phyloP scores from a whole-genome alignment of 257 asterid genomes.

The Plantago ovata region DNA sequence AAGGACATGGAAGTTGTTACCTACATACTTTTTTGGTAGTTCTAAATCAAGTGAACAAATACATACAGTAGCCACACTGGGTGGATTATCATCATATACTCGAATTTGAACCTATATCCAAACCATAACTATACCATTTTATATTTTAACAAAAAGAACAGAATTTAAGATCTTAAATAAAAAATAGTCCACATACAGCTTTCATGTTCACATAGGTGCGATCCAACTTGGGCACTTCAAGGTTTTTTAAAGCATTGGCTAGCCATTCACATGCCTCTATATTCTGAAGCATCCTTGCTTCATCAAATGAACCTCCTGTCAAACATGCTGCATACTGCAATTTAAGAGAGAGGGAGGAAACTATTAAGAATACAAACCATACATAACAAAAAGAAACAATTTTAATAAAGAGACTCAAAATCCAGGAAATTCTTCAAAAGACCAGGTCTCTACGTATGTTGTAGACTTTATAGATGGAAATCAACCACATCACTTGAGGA shows the following conservation, averaged over 20 bases:
- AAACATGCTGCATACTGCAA: conserved; percentile 72
- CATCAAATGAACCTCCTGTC: conserved; percentile 85
- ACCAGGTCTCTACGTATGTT: neutral
- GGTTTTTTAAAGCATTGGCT: conserved; percentile 56
- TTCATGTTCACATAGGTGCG: conserved; percentile 57
- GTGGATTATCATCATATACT: too few species aligned
- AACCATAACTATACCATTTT: neutral
- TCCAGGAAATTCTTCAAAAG: neutral
- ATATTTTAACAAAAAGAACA: neutral
- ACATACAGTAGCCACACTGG: too few species aligned
- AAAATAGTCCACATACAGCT: conserved; percentile 58
- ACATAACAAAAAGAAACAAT: neutral
- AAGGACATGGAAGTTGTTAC: too few species aligned
- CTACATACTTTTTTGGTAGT: too few species aligned
- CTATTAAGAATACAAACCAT: conserved; percentile 16
- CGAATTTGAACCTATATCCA: too few species aligned
- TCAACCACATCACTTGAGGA: too few species aligned
- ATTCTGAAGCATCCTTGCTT: conserved; percentile 78
- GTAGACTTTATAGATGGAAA: too few species aligned
- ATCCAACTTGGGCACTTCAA: conserved; percentile 80
- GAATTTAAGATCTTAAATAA: neutral
- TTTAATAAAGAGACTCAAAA: neutral
- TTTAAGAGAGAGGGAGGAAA: conserved; percentile 22
- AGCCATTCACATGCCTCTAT: conserved; percentile 98
- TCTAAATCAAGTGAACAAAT: too few species aligned